These are phyloP conservation scores for Hypomyces perniciosus DNA, from an alignment of 2,329 filamentous ascomycete species.

Conservation along the genomic window DNA sequence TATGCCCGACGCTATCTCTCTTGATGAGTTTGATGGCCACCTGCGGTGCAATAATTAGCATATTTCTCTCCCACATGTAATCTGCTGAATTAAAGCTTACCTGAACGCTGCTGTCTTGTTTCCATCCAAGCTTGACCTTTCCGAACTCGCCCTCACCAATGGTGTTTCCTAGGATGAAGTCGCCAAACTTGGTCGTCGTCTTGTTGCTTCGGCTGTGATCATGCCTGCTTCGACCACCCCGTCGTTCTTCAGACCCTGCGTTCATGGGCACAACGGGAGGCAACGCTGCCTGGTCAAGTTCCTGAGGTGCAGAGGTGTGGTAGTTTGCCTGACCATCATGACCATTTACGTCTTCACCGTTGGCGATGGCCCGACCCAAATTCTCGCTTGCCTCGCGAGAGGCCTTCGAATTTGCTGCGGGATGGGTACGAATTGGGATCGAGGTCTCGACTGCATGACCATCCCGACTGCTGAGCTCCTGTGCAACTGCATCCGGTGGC, in stretches of 20 bases:
- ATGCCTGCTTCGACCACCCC: conserved; percentile 50
- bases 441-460: conserved; percentile 31
- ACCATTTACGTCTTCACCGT: conserved; percentile 26
- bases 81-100: conserved; percentile 33
- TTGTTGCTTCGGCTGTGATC: conserved; percentile 56
- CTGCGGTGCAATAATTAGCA: conserved; percentile 34
- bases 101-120: conserved; percentile 85
- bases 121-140: conserved; percentile 98
- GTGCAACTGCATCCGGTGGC: conserved; percentile 34
- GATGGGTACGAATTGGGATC: conserved; percentile 41
- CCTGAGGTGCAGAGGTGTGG: conserved; percentile 20
- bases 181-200: conserved; percentile 74
- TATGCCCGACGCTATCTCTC: conserved; percentile 80
- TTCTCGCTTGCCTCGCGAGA: conserved; percentile 74
- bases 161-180: conserved; percentile 92
- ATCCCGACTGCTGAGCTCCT: conserved; percentile 35
- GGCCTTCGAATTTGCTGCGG: conserved; percentile 44
- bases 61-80: background rate
- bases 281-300: conserved; percentile 38
- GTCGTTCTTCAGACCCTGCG: conserved; percentile 41
- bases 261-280: conserved; percentile 40
- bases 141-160: conserved; percentile 97
- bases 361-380: conserved; percentile 62
- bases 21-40: conserved; percentile 98
- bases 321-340: conserved; percentile 19